Base-by-base conservation (phyloP, 1,284 basidiomycete genomes). In the Gomphus bonarii region DNA sequence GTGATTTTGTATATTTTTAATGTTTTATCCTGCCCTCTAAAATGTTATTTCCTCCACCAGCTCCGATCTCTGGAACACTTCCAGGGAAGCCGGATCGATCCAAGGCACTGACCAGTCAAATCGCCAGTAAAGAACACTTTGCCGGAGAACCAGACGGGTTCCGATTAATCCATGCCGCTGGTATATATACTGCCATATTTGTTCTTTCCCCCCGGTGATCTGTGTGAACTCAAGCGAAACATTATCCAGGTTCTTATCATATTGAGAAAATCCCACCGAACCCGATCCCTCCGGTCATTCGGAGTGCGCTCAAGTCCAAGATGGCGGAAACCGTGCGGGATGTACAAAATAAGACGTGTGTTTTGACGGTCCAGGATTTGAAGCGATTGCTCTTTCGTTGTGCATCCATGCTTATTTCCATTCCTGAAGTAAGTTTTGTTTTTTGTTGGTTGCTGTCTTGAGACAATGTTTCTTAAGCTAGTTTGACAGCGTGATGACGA, bases 381-480 rank as follows among this genome's bases (percentile, higher is more conserved):
- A 86, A 91, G 59, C 79, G 91, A 9, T 72, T 98, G 2, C 74
- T 99, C 28, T 93, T 97, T 70, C 83, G 94, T 50, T 92, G 88
- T 58, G 92, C 90, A 1, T 88, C 91, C 0, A 83, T 82, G 8
- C 69, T 95, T 25, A 82, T 92, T 54, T 82, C 85, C 14, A 70
- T 85, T 40, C 74, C 81, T 16, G 75, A 82, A 73, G 91, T 91
- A 64, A 60, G 69, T 57, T 3, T 7, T 12, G 7, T 20, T 8
- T 28, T 28, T 28, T 28, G 3, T 28, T 28, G n/a, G 10, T 25
- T 55, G 44, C 18, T 36, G 53, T 43, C 11, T 44, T 44, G 3
- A 30, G 33, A 49, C 18, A 22, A 31, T 57, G 1, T 31, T n/a
- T 30, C 25, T 28, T 16, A 31, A 31, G 7, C 28, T 31, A 25